Evolutionary conservation across 2,329 filamentous ascomycete species (phyloP).

Genomic region (Colletotrichum eleusines): DNA sequence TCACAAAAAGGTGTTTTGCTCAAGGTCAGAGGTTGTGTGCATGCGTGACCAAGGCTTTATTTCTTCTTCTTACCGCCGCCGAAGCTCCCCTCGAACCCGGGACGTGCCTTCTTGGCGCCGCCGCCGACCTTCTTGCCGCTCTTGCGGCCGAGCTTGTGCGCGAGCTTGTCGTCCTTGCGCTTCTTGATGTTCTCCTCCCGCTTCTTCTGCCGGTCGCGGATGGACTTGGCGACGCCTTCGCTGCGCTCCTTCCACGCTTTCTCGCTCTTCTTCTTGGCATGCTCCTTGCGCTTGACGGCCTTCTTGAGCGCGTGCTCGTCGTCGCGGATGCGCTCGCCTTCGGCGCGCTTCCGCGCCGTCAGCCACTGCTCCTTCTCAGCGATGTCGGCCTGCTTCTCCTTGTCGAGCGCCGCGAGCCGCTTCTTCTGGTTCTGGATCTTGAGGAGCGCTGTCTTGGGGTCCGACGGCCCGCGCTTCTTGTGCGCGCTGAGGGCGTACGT

Average conservation of each 20-base stretch:
- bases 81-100: conserved; percentile 79
- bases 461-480: conserved; percentile 85
- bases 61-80: conserved; percentile 64
- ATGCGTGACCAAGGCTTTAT: not conserved
- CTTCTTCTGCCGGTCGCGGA: conserved; percentile 85
- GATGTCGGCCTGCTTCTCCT: conserved; percentile 85
- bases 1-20: not conserved
- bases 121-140: conserved; percentile 57
- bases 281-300: conserved; percentile 92
- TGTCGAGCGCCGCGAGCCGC: conserved; percentile 80
- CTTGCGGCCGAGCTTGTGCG: conserved; percentile 70
- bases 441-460: conserved; percentile 87
- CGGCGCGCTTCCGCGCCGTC: conserved; percentile 86
- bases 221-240: conserved; percentile 79
- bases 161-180: conserved; percentile 78
- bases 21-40: not conserved
- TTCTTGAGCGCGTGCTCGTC: conserved; percentile 92
- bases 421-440: conserved; percentile 89
- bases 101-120: conserved; percentile 63
- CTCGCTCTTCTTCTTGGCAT: conserved; percentile 89
- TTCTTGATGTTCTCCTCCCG: conserved; percentile 82
- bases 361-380: conserved; percentile 96
- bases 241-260: conserved; percentile 85
- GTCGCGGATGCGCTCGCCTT: conserved; percentile 90
- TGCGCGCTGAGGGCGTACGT: conserved; percentile 65